A percentile compares a stretch with the other conserved stretches of the same genome.
Evolutionary conservation across 352 stramenopile species (phyloP).

Genomic region (Globisporangium canariense): DNA sequence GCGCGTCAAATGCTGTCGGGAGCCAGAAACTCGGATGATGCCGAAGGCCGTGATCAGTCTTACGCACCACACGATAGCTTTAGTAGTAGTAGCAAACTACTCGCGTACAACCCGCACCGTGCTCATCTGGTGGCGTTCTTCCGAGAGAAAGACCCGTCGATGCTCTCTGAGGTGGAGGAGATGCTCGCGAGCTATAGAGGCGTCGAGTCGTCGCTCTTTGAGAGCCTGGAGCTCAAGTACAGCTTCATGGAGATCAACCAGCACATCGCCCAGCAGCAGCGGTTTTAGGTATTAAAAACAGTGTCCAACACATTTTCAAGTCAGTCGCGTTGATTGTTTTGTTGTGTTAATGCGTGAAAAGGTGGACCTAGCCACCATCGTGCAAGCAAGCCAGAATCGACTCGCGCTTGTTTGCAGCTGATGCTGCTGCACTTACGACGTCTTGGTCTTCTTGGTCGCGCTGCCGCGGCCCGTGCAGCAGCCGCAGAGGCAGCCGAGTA

Average conservation of each 20-base stretch:
- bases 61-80: background rate
- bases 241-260: conserved; percentile 65
- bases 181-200: conserved; percentile 75
- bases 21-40: background rate
- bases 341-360: background rate
- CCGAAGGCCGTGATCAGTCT: conserved; percentile 1
- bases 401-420: background rate
- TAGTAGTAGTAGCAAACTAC: conserved; percentile 2
- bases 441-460: conserved; percentile 49
- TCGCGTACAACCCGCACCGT: conserved; percentile 36
- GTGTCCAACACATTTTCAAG: background rate
- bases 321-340: background rate
- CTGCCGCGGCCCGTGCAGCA: conserved; percentile 57
- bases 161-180: conserved; percentile 63
- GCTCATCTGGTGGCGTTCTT: conserved; percentile 61
- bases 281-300: background rate
- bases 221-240: conserved; percentile 84
- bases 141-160: conserved; percentile 55
- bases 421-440: conserved; percentile 30
- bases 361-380: background rate
- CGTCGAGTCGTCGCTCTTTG: conserved; percentile 71
- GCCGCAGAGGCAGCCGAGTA: conserved; percentile 67
- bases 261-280: conserved; percentile 27
- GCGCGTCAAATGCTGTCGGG: background rate
- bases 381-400: background rate